Evolutionary conservation across 768 basidiomycete genomes (phyloP).

Genomic region (Terana coerulea): DNA sequence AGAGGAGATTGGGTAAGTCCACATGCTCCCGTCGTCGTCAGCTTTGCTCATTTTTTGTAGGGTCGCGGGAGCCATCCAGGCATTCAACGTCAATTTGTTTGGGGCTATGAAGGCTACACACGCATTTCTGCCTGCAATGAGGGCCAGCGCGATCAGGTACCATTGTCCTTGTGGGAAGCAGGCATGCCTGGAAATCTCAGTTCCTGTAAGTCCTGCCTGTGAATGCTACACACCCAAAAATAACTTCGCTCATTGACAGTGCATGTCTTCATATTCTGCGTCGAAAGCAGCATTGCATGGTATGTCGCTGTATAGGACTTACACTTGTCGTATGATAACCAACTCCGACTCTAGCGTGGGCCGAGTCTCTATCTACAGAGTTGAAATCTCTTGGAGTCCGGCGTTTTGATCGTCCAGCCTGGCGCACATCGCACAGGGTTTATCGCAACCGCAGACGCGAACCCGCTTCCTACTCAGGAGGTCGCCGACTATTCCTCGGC

Average conservation of each 20-base stretch:
- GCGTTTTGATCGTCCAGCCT: constrained; percentile 40
- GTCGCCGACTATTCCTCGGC: constrained; percentile 43
- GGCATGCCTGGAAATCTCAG: constrained; percentile 30
- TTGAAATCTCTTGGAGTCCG: constrained; percentile 11
- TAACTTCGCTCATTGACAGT: neutral
- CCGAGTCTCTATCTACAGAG: constrained; percentile 9
- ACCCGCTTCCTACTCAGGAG: constrained; percentile 29
- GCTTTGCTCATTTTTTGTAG: neutral
- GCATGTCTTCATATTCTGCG: constrained; percentile 20
- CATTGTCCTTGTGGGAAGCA: constrained; percentile 31
- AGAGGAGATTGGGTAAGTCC: constrained; percentile 39
- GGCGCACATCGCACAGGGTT: constrained; percentile 54
- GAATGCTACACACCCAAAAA: neutral
- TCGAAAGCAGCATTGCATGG: constrained; percentile 28
- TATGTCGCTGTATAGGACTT: constrained; percentile 3
- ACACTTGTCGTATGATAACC: neutral
- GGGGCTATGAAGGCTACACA: constrained; percentile 37
- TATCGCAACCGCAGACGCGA: constrained; percentile 34
- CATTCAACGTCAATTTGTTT: constrained; percentile 36
- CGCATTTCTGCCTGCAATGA: constrained; percentile 36
- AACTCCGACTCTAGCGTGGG: constrained; percentile 14
- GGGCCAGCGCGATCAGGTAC: constrained; percentile 26
- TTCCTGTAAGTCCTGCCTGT: constrained; percentile 23
- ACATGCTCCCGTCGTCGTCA: neutral
- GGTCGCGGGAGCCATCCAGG: constrained; percentile 24